Evolutionary conservation across 306 rosid genomes (phyloP), one percentile per base, ranked within the genome.

Genomic region (Citrullus mucosospermus): DNA sequence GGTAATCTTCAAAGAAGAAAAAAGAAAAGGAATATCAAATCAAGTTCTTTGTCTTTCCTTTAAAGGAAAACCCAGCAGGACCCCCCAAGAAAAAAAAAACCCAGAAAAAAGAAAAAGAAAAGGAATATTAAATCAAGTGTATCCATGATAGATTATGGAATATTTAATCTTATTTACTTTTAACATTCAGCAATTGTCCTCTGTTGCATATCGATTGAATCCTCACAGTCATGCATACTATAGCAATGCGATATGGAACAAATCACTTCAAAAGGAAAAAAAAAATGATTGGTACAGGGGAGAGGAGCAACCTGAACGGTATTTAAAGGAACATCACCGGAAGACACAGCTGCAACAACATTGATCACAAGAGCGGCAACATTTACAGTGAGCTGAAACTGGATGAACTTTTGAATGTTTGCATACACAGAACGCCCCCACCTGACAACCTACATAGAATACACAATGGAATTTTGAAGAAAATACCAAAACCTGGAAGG

Each of bases 391-490:
- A 95, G 97, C 85, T 92, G 98, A 85, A 95, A 95, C 84, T 95
- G 98, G 83, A 95, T 95, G 83, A 95, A 95, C 81, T 95, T 95
- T 87, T 95, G 98, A 85, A 95, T 92, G 81, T 95, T 95, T 79
- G 98, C 97, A 85, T 92, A 95, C 18, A 95, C 98, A 84, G 98
- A 95, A 65, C 98, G 97, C 72, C 98, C 98, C 98, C 98, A 95
- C 54, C 97, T 95, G 76, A 95, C 98, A 87, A 95, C 98, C 98
- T 95, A 83, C 61, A 78, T 41, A 63, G 53, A 79, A 58, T 72
- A 72, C 75, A 81, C 32, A 78, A 55, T 15, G 30, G 73, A 20
- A 54, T 16, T 32, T 1, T 74, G 3, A 30, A 84, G 77, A 25
- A 67, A 55, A 76, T 30, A 46, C 73, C 80, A 54, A 43, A 75